A percentile compares a stretch with the other conserved stretches of the same genome.
Conservation (phyloP, 306 rosid species). For the Cicer bijugum region DNA sequence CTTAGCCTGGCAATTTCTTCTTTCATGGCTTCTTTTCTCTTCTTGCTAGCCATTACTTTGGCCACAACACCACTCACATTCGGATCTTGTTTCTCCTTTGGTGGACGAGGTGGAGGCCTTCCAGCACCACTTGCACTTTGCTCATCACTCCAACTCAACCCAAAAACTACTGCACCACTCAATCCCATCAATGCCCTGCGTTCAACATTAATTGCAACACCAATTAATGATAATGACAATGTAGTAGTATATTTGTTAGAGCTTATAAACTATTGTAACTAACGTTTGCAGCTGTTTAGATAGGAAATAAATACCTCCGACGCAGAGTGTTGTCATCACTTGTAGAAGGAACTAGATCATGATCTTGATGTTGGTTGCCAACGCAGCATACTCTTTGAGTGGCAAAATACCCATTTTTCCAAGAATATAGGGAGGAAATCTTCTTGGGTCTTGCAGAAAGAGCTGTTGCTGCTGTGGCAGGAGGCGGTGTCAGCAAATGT, state of each 20-base stretch:
- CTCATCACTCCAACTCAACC: slow-evolving; percentile 47
- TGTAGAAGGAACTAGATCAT: slow-evolving; percentile 16
- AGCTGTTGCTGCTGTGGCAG: slow-evolving; percentile 50
- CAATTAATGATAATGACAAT: not conserved
- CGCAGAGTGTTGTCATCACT: slow-evolving; percentile 23
- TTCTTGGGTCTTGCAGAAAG: slow-evolving; percentile 41
- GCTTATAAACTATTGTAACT: not conserved
- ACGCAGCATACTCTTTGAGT: slow-evolving; percentile 39
- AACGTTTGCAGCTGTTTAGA: slow-evolving; percentile 12
- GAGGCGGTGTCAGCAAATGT: slow-evolving; percentile 57
- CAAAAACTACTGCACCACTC: slow-evolving; percentile 50
- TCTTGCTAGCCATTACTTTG: slow-evolving; percentile 84
- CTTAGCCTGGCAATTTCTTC: slow-evolving; percentile 62
- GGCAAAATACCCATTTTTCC: slow-evolving; percentile 22
- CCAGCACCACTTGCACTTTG: slow-evolving; percentile 64
- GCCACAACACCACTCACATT: slow-evolving; percentile 79
- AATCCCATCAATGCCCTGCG: slow-evolving; percentile 62
- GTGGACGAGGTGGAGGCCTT: slow-evolving; percentile 79
- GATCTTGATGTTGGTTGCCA: slow-evolving; percentile 42
- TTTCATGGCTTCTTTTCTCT: slow-evolving; percentile 92
- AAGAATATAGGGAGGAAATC: slow-evolving; percentile 12
- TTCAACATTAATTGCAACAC: slow-evolving; percentile 18
- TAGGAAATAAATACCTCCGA: slow-evolving; percentile 53
- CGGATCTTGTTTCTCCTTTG: slow-evolving; percentile 76
- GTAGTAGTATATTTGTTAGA: not conserved